phyloP scores from a whole-genome alignment of 768 basidiomycete genomes.

The Psilocybe subaeruginosa region DNA sequence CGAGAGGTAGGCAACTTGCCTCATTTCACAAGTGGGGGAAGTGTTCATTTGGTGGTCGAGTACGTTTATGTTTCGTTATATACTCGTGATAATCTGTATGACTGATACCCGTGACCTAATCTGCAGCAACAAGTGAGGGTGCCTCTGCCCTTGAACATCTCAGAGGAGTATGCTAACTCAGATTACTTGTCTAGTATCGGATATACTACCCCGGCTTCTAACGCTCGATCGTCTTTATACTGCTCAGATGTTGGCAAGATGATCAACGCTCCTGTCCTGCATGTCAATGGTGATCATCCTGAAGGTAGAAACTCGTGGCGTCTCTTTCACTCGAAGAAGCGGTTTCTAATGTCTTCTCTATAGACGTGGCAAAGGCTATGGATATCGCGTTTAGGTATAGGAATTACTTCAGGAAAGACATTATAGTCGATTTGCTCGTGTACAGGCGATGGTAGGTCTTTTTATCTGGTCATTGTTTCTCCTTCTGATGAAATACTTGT shows the following conservation, averaged over 20 bases:
- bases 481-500: neutral
- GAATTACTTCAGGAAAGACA: slow-evolving; percentile 80
- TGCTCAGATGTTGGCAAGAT: slow-evolving; percentile 90
- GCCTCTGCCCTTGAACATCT: neutral
- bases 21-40: slow-evolving; percentile 90
- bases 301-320: slow-evolving; percentile 54
- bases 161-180: neutral
- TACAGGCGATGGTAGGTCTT: slow-evolving; percentile 75
- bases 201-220: slow-evolving; percentile 88
- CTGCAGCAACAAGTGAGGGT: slow-evolving; percentile 58
- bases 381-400: slow-evolving; percentile 89
- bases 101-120: neutral
- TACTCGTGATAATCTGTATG: neutral
- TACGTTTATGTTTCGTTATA: slow-evolving; percentile 29
- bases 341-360: neutral
- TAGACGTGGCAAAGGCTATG: slow-evolving; percentile 84
- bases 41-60: slow-evolving; percentile 91
- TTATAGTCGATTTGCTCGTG: slow-evolving; percentile 87
- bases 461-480: neutral
- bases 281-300: slow-evolving; percentile 91
- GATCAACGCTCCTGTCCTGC: slow-evolving; percentile 86
- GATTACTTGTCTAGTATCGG: slow-evolving; percentile 64
- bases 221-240: slow-evolving; percentile 83
- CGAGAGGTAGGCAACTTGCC: slow-evolving; percentile 71
- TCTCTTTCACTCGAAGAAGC: neutral